phyloP scores from a whole-genome alignment of 2,329 filamentous ascomycete genomes.

The Raffaelea albimanens region DNA sequence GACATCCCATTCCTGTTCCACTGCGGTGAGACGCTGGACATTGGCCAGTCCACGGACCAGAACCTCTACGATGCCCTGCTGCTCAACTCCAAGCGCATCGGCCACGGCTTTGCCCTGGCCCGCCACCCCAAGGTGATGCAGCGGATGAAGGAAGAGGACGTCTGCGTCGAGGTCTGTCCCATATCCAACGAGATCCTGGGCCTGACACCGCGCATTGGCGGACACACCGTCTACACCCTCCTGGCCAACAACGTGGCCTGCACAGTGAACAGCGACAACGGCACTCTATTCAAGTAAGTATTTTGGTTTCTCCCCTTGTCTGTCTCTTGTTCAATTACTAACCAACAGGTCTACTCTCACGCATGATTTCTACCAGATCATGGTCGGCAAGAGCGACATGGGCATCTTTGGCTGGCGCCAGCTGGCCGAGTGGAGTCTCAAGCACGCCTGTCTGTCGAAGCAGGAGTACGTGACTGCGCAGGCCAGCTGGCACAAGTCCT shows the following conservation, averaged over 20 bases:
- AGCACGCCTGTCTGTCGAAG: conserved; percentile 45
- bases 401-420: conserved; percentile 63
- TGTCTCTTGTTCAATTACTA: neutral
- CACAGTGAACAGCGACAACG: conserved; percentile 67
- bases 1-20: conserved; percentile 68
- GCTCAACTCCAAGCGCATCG: conserved; percentile 58
- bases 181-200: conserved; percentile 71
- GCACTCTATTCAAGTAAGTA: conserved; percentile 55
- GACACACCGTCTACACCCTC: conserved; percentile 58
- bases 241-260: conserved; percentile 66
- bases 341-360: conserved; percentile 53
- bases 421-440: conserved; percentile 51
- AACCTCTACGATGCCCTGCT: conserved; percentile 62
- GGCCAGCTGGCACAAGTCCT: conserved; percentile 41
- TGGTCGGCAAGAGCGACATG: conserved; percentile 60
- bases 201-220: conserved; percentile 53
- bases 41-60: conserved; percentile 52
- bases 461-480: conserved; percentile 35
- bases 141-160: conserved; percentile 50
- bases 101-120: conserved; percentile 62
- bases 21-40: conserved; percentile 64
- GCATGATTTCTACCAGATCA: conserved; percentile 69
- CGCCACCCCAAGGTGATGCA: conserved; percentile 59
- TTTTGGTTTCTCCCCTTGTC: no score
- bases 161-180: conserved; percentile 68